Evolutionary conservation across 768 basidiomycete species (phyloP), one percentile per base, ranked within the genome.

Genomic region (Russula ochroleuca): DNA sequence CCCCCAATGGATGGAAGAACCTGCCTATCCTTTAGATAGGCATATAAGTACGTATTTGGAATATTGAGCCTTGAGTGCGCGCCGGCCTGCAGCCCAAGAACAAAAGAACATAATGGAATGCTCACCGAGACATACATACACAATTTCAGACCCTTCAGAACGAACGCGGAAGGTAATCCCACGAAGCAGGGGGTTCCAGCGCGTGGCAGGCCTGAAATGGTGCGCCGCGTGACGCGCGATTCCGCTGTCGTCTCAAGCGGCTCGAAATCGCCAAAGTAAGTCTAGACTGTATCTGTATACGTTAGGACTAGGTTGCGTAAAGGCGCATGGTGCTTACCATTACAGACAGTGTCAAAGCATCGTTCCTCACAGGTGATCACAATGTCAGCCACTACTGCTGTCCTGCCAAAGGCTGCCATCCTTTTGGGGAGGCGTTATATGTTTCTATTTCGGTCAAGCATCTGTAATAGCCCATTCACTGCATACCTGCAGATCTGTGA

Each of bases 301-400:
- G 43, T 66, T 67, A 69, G 48, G 54, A 59, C 19, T 51, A 33
- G 49, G 38, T 40, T n/a, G 15, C 25, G 7, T 56, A 60, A 64
- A 66, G 37, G 61, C 37, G 54, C 35, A 62, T 31, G 40, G 41
- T 8, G 73, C 84, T 71, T 70, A 97, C 97, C 97, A 74, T 98
- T 97, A 72, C 95, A 97, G 21, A 99, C 97, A 0, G 94, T 90
- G 72, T 99, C 97, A 74, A 94, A 99, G 74, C 97, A 99, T 57
- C 96, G 85, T 74, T 99, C 97, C 77, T 98, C 97, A 73, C 97
- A 99, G 6, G 97, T 99, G 71, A 99, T 94, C 23, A 99, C 97
- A 23, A 99, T 81, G 73, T 98, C 97, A n/a, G 92, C 92, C 10
- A 96, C 82, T 1, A 71, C 78, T 88, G 59, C 83, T 90, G 50